These are phyloP conservation scores for Penicillium sumatraense DNA, from an alignment of 2,329 filamentous ascomycete genomes.

Conservation along the genomic window DNA sequence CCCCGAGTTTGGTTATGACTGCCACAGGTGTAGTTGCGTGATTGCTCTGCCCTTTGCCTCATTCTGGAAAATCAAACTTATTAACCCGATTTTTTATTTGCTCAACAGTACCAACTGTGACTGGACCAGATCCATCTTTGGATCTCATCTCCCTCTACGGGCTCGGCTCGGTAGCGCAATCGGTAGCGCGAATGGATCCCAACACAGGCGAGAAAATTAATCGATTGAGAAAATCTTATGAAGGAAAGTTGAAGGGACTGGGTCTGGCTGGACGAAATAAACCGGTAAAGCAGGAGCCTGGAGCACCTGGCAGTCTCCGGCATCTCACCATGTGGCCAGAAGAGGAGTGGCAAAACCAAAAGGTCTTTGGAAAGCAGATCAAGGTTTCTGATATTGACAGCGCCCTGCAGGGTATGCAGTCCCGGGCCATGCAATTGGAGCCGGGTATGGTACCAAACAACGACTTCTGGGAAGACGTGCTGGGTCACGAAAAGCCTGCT, in stretches of 20 bases:
- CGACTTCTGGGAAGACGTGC: conserved; percentile 53
- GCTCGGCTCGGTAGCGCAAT: conserved; percentile 59
- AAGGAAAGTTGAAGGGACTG: conserved; percentile 55
- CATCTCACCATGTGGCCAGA: conserved; percentile 54
- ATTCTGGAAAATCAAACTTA: conserved; percentile 39
- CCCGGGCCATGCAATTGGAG: conserved; percentile 53
- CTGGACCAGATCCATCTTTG: conserved; percentile 61
- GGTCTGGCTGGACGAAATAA: conserved; percentile 55
- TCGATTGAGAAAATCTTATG: conserved; percentile 61
- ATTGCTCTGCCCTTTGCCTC: conserved; percentile 30
- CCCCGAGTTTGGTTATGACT: conserved; percentile 47
- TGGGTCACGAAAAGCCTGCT: conserved; percentile 53
- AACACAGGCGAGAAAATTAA: conserved; percentile 68
- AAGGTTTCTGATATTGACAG: conserved; percentile 48
- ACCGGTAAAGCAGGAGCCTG: conserved; percentile 49
- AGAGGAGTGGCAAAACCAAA: conserved; percentile 57
- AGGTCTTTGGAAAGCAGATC: conserved; percentile 52
- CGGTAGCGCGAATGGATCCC: conserved; percentile 63
- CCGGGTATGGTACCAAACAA: conserved; percentile 51
- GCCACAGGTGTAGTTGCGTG: conserved; percentile 34
- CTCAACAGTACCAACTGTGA: conserved; percentile 51
- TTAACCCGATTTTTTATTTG: conserved; percentile 46
- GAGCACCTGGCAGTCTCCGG: conserved; percentile 43
- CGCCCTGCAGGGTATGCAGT: conserved; percentile 46
- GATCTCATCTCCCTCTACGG: conserved; percentile 65